phyloP scores from a whole-genome alignment of 2,329 filamentous ascomycete species.

The Paraconiothyrium brasiliense region DNA sequence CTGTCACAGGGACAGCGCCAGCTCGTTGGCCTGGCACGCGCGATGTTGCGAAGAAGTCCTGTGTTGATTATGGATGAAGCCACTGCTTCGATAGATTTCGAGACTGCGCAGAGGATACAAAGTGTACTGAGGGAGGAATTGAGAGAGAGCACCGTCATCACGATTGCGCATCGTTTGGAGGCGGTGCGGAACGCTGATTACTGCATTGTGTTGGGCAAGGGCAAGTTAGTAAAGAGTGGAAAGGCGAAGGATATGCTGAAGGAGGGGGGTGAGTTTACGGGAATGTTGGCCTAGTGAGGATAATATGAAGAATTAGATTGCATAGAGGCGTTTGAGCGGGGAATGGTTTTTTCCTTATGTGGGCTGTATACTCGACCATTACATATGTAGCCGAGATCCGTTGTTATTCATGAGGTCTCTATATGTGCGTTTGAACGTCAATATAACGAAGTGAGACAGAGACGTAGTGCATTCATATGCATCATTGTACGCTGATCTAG shows the following conservation, averaged over 20 bases:
- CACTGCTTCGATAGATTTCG: constrained; percentile 70
- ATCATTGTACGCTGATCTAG: neutral
- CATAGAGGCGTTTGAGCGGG: neutral
- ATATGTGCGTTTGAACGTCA: neutral
- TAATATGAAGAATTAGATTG: neutral
- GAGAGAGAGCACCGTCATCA: constrained; percentile 68
- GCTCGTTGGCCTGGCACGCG: constrained; percentile 70
- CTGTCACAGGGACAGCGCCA: constrained; percentile 73
- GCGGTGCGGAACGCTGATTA: constrained; percentile 68
- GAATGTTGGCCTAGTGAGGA: constrained; percentile 40
- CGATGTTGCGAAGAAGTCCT: constrained; percentile 67
- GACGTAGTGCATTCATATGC: neutral
- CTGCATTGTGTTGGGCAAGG: constrained; percentile 63
- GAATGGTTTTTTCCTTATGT: neutral
- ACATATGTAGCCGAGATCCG: neutral
- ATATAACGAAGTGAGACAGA: neutral
- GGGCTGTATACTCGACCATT: neutral
- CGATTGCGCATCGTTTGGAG: constrained; percentile 71
- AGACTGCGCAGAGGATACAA: constrained; percentile 67
- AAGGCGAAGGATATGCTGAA: constrained; percentile 46
- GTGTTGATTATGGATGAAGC: constrained; percentile 74
- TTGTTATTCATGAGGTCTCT: neutral
- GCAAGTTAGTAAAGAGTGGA: constrained; percentile 54
- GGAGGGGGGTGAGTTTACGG: constrained; percentile 45
- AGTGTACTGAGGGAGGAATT: constrained; percentile 65